Evolutionary conservation across 164 flowering plant species (phyloP).

Genomic region (Cinnamomum chago): DNA sequence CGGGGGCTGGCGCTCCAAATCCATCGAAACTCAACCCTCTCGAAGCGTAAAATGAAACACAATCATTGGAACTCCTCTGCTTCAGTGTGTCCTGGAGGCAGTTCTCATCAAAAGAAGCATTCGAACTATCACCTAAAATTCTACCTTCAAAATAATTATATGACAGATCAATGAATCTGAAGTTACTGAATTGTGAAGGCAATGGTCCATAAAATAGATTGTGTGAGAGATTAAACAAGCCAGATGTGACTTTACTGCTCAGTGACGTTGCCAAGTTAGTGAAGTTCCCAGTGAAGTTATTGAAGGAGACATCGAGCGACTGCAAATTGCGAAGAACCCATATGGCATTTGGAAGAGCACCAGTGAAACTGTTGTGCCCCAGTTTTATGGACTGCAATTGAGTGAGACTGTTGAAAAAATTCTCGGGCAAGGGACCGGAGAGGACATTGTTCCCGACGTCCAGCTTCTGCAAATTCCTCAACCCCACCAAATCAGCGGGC

Average conservation of each 20-base stretch:
- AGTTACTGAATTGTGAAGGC: conserved; percentile 23
- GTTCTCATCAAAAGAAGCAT: conserved; percentile 46
- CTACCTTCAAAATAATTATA: conserved; percentile 64
- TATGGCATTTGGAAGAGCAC: conserved; percentile 38
- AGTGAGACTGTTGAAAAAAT: conserved; percentile 34
- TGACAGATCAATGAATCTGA: conserved; percentile 47
- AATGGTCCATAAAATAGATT: conserved; percentile 63
- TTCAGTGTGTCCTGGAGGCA: conserved; percentile 56
- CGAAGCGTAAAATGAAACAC: conserved; percentile 53
- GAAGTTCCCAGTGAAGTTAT: conserved; percentile 55
- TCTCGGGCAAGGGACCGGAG: conserved; percentile 37
- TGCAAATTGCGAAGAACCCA: conserved; percentile 42
- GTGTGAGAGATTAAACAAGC: conserved; percentile 50
- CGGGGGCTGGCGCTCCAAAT: conserved; percentile 44
- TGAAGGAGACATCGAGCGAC: conserved; percentile 51
- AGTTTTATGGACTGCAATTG: conserved; percentile 36
- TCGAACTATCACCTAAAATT: conserved; percentile 30
- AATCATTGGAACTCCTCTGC: conserved; percentile 54
- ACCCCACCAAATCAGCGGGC: conserved; percentile 37
- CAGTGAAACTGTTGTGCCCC: conserved; percentile 42
- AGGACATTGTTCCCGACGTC: conserved; percentile 33
- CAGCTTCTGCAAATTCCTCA: conserved; percentile 47
- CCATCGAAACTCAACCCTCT: conserved; percentile 61
- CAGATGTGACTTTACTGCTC: conserved; percentile 7
- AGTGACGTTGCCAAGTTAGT: conserved; percentile 16